These are phyloP conservation scores for Lactarius deliciosus DNA, from an alignment of 768 basidiomycete genomes.

Conservation along the genomic window DNA sequence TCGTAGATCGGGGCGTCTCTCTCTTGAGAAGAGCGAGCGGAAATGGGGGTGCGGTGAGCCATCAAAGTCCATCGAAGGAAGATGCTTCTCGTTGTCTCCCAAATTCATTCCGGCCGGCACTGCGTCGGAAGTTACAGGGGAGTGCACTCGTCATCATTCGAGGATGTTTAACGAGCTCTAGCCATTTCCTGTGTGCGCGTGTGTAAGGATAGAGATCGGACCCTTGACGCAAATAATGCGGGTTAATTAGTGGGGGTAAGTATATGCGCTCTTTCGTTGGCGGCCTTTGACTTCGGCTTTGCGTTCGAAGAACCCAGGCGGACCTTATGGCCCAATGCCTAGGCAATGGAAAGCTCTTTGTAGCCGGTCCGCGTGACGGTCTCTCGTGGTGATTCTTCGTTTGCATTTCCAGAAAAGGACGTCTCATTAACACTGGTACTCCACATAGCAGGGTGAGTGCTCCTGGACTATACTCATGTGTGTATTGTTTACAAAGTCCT, in stretches of 20 bases:
- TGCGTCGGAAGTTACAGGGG: not conserved
- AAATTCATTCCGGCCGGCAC: not conserved
- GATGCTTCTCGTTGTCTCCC: not conserved
- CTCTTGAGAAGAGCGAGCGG: not conserved
- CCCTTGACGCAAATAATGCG: not conserved
- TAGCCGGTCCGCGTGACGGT: not conserved
- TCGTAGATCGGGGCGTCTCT: not conserved
- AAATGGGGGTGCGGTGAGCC: not conserved
- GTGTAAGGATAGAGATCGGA: not conserved
- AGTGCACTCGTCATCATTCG: no score
- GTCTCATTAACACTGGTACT: not conserved
- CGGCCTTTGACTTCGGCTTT: not conserved
- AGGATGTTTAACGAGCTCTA: not conserved
- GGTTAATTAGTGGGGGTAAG: not conserved
- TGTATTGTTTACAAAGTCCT: no score
- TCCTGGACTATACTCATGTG: not conserved
- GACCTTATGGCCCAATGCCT: not conserved
- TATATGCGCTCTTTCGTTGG: not conserved
- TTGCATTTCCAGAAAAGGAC: not conserved
- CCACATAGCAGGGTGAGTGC: not conserved
- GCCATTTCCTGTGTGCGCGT: not conserved
- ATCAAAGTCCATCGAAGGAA: not conserved
- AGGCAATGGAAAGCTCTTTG: not conserved
- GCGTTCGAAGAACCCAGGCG: not conserved
- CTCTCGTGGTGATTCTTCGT: not conserved